phyloP scores from a whole-genome alignment of 2,329 filamentous ascomycete genomes.

The Tolypocladium ophioglossoides region DNA sequence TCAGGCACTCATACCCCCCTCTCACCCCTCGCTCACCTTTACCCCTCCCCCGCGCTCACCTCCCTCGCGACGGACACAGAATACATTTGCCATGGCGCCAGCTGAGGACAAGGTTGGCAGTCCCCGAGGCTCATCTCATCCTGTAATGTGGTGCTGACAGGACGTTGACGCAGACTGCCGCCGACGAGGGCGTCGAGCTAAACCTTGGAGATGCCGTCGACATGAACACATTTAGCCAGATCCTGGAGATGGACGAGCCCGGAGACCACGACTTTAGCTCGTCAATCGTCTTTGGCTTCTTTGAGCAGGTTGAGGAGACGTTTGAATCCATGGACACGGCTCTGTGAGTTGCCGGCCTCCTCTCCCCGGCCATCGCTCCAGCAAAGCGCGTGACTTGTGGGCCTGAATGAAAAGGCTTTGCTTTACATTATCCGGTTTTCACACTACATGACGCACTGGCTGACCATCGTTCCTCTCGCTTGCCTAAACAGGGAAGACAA shows the following conservation, averaged over 20 bases:
- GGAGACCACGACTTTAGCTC: conserved; percentile 78
- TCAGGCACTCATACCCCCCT: not conserved
- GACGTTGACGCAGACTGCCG: conserved; percentile 27
- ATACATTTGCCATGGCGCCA: conserved; percentile 15
- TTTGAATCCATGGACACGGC: conserved; percentile 75
- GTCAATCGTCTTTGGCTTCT: conserved; percentile 85
- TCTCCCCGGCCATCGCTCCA: not conserved
- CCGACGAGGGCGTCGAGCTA: conserved; percentile 36
- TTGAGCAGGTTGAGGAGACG: conserved; percentile 79
- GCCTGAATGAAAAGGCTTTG: not conserved
- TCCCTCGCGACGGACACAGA: not conserved
- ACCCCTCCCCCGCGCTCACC: not conserved
- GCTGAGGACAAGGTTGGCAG: conserved; percentile 21
- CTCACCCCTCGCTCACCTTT: not conserved
- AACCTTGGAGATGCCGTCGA: conserved; percentile 71
- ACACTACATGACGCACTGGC: not conserved
- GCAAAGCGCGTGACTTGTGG: not conserved
- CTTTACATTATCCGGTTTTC: not conserved
- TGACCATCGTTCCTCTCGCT: not conserved
- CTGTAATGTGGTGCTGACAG: not conserved
- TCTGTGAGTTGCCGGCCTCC: conserved; percentile 51
- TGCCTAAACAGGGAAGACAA: conserved; percentile 42
- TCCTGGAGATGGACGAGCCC: conserved; percentile 96
- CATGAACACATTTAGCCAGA: conserved; percentile 74
- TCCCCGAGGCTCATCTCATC: not conserved